Conservation (phyloP, 805 yeast species). For the Kuraishia piskuri region DNA sequence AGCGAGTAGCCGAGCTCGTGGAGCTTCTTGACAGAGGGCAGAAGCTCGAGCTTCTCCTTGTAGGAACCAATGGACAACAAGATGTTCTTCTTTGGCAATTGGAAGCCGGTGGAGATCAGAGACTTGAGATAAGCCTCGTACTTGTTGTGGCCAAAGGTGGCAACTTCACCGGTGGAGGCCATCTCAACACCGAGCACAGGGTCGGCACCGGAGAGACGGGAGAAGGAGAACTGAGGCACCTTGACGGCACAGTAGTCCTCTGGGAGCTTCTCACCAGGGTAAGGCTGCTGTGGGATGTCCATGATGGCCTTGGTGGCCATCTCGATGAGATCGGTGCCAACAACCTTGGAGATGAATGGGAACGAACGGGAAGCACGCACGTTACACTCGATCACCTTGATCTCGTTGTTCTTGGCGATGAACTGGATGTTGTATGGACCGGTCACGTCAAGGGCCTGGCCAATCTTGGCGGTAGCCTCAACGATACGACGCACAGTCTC, state of each 20-base stretch:
- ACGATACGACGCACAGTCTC: slow-evolving; percentile 89
- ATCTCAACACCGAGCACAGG: slow-evolving; percentile 97
- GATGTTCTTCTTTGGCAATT: slow-evolving; percentile 89
- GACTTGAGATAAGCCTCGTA: slow-evolving; percentile 97
- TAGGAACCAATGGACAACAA: slow-evolving; percentile 91
- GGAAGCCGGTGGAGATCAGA: slow-evolving; percentile 90
- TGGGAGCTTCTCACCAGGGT: slow-evolving; percentile 84
- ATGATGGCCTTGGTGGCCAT: slow-evolving; percentile 94
- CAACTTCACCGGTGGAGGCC: slow-evolving; percentile 99
- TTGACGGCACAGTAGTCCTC: slow-evolving; percentile 92
- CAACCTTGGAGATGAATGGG: slow-evolving; percentile 97
- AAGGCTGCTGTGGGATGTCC: slow-evolving; percentile 82
- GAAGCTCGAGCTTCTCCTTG: slow-evolving; percentile 89
- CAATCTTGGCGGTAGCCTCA: slow-evolving; percentile 93
- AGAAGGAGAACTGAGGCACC: slow-evolving; percentile 96
- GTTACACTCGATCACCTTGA: slow-evolving; percentile 97
- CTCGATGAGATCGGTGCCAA: slow-evolving; percentile 92
- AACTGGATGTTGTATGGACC: slow-evolving; percentile 98
- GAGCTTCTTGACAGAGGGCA: slow-evolving; percentile 79
- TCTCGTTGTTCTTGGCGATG: slow-evolving; percentile 90
- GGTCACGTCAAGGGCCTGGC: slow-evolving; percentile 87
- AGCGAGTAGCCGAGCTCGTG: slow-evolving; percentile 79
- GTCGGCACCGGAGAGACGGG: slow-evolving; percentile 95
- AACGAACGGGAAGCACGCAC: slow-evolving; percentile 99
- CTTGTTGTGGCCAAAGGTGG: slow-evolving; percentile 91